Evolutionary conservation across 1,284 basidiomycete genomes (phyloP).

Genomic region (Laetiporus sulphureus): DNA sequence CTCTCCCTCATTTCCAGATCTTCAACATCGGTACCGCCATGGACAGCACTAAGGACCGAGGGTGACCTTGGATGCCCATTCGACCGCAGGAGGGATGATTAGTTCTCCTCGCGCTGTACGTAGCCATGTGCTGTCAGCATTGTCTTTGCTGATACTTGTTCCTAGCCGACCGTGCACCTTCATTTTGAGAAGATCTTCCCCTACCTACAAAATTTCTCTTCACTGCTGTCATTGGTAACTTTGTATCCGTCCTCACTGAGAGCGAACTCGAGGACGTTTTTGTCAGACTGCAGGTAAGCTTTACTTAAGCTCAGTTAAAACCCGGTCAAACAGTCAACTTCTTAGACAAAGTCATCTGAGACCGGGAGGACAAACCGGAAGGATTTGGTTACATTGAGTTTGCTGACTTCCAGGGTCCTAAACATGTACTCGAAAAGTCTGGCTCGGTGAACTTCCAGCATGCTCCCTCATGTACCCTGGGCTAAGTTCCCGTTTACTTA

Average conservation of each 20-base stretch:
- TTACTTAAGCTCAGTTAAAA: too few species aligned
- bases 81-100: constrained; percentile 51
- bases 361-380: constrained; percentile 88
- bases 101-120: constrained; percentile 54
- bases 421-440: constrained; percentile 68
- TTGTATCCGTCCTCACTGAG: constrained; percentile 90
- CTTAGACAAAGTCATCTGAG: constrained; percentile 81
- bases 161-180: constrained; percentile 59
- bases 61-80: constrained; percentile 44
- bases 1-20: too few species aligned
- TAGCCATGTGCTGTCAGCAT: constrained; percentile 8
- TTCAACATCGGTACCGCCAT: too few species aligned
- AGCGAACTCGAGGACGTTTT: constrained; percentile 83
- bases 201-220: constrained; percentile 93
- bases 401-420: constrained; percentile 74
- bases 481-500: too few species aligned
- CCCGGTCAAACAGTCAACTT: constrained; percentile 2
- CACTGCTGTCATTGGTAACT: constrained; percentile 94
- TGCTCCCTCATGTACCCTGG: too few species aligned
- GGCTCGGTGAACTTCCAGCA: too few species aligned
- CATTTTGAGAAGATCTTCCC: constrained; percentile 92
- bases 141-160: constrained; percentile 7
- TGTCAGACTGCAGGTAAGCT: constrained; percentile 48
- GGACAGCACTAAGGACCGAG: constrained; percentile 52
- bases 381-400: constrained; percentile 99